These are phyloP conservation scores for Asterella californica DNA, from an alignment of 225 moss, liverwort and hornwort species.

Conservation along the genomic window DNA sequence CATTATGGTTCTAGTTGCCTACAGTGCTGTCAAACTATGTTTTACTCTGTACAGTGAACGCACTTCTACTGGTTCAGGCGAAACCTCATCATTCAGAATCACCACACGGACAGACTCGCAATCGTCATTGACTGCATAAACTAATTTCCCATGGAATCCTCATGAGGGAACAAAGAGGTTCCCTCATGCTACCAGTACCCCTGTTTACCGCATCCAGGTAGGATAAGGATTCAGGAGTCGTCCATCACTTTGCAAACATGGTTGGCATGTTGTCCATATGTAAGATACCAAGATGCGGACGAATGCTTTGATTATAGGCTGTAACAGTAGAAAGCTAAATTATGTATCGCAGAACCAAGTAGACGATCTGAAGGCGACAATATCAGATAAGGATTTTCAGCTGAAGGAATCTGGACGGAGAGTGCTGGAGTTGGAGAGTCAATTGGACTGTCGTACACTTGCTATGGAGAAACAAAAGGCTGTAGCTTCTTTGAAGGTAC, in stretches of 20 bases:
- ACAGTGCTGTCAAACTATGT: background rate
- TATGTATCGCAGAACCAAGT: slow-evolving; percentile 6
- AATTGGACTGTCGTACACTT: slow-evolving; percentile 42
- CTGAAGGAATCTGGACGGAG: slow-evolving; percentile 51
- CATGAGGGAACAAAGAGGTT: background rate
- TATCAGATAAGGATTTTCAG: slow-evolving; percentile 49
- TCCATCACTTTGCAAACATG: background rate
- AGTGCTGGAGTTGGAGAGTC: slow-evolving; percentile 41
- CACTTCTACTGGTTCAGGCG: background rate
- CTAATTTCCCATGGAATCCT: background rate
- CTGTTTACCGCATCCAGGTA: background rate
- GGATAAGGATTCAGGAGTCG: too few species aligned
- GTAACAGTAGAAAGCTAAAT: background rate
- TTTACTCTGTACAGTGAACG: background rate
- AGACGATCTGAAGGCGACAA: slow-evolving; percentile 13
- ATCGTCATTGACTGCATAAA: background rate
- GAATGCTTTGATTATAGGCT: background rate
- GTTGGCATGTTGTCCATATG: background rate
- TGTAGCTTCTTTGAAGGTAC: slow-evolving; percentile 42
- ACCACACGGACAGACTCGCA: background rate
- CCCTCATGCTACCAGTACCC: background rate
- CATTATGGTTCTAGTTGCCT: background rate
- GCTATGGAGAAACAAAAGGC: slow-evolving; percentile 64
- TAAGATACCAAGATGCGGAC: background rate
- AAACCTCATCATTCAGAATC: background rate